Evolutionary conservation across 2,329 filamentous ascomycete species (phyloP).

Genomic region (Neoascochyta sp.): DNA sequence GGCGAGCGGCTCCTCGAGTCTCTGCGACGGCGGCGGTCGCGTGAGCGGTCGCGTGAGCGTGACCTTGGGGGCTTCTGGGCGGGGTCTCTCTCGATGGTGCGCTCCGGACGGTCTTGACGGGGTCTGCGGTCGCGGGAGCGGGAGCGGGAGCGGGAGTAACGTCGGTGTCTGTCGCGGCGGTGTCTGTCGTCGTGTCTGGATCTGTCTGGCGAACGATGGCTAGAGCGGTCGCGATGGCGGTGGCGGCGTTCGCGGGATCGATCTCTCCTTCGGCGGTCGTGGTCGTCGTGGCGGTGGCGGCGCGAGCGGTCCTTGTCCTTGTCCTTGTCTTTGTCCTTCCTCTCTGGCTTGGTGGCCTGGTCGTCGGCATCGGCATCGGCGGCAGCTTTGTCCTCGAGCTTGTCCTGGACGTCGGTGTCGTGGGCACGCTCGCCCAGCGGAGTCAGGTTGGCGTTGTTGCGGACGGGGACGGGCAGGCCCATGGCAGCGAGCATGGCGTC

Average conservation of each 20-base stretch:
- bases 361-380: slow-evolving; percentile 33
- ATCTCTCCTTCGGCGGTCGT: slow-evolving; percentile 21
- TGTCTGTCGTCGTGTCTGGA: slow-evolving; percentile 21
- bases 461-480: slow-evolving; percentile 68
- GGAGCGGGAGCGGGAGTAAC: slow-evolving; percentile 29
- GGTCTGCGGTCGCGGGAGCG: slow-evolving; percentile 25
- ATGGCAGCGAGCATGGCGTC: slow-evolving; percentile 82
- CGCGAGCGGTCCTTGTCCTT: slow-evolving; percentile 24
- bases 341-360: no score
- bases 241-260: slow-evolving; percentile 27
- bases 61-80: slow-evolving; percentile 29
- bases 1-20: slow-evolving; percentile 21
- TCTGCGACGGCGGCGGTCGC: slow-evolving; percentile 12
- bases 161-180: slow-evolving; percentile 28
- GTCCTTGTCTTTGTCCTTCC: slow-evolving; percentile 12
- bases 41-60: slow-evolving; percentile 6
- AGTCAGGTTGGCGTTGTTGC: slow-evolving; percentile 60
- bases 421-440: slow-evolving; percentile 54
- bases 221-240: slow-evolving; percentile 27
- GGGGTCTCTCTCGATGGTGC: slow-evolving; percentile 17
- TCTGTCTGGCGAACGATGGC: slow-evolving; percentile 28
- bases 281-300: slow-evolving; percentile 23
- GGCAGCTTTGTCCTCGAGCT: slow-evolving; percentile 48
- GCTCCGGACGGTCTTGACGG: slow-evolving; percentile 23
- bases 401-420: slow-evolving; percentile 55